Conservation (phyloP, 2,329 filamentous ascomycete genomes). For the Botryotinia globosa region DNA sequence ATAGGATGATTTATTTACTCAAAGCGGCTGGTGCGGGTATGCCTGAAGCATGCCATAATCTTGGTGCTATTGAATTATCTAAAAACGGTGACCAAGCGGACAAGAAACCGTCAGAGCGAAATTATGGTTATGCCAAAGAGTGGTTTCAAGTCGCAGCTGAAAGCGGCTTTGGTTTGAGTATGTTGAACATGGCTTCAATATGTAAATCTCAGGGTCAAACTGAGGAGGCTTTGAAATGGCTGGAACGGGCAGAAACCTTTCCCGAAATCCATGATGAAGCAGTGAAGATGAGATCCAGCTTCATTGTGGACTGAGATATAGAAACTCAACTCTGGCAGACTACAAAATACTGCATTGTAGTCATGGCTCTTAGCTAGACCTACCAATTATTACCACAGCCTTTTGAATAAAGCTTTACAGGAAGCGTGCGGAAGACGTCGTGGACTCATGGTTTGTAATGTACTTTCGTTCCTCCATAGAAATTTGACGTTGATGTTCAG, state of each 20-base stretch:
- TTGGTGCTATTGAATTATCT: conserved; percentile 33
- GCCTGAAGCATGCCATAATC: conserved; percentile 34
- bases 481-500: neutral
- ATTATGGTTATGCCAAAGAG: conserved; percentile 35
- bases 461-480: neutral
- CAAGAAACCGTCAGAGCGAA: conserved; percentile 21
- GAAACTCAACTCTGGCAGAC: neutral
- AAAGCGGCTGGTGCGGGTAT: conserved; percentile 37
- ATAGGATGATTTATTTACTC: conserved; percentile 30
- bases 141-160: conserved; percentile 35
- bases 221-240: conserved; percentile 29
- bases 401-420: neutral
- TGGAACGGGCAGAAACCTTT: conserved; percentile 26
- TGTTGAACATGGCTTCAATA: conserved; percentile 35
- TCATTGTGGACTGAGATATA: neutral
- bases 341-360: neutral
- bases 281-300: neutral
- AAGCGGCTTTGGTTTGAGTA: conserved; percentile 32
- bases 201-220: conserved; percentile 28
- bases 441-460: neutral
- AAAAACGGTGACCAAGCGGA: conserved; percentile 22
- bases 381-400: neutral
- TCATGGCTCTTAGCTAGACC: neutral
- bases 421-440: neutral
- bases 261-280: conserved; percentile 5